Base-by-base conservation (phyloP, 192 early-diverging fungal species). In the Pilaira anomala region DNA sequence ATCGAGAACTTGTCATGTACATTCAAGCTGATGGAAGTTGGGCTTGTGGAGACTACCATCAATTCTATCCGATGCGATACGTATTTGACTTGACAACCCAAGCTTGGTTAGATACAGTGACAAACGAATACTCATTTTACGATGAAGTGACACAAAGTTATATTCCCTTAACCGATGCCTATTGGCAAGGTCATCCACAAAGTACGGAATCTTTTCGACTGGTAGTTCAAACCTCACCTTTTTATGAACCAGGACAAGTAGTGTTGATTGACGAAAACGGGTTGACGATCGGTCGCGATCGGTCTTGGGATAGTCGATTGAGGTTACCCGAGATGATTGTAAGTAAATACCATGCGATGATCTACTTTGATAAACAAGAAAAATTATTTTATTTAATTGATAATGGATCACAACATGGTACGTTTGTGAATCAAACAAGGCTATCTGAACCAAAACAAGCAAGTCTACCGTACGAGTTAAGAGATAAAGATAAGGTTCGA, bases 351-450 rank as follows among this genome's bases (percentile, higher is more conserved):
- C 88, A 90, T 45, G 85, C 83, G 4, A 75, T 73, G 12, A 74
- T 90, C 13, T 90, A 75, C 62, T 14, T 58, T 12, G 63, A 61
- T 30, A 42, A 22, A 12, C n/a, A 40, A 44, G 29, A 48, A 5
- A 55, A 46, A 3, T 21, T 22, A 2, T 74, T 74, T 18, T 57
- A 41, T 60, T 69, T 90, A 30, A 74, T 82, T 4, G 88, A 90
- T 50, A 74, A 73, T 25, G 89, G 89, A 7, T 93, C 91, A 12
- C 85, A 83, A 5, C 86, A 93, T 49, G 91, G 91, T 3, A 91
- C 91, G 1, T 85, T 86, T 63, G 64, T 91, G 36, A 91, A 93
- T 65, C 78, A 74, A 7, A 44, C 68, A 24, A 75, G 91, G 25
- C 72, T 93, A 11, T 89, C 88, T 0, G 74, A 77, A 3, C 36